Percentiles rank a stretch among this genome's conserved stretches.
Conservation (phyloP, 2,329 filamentous ascomycete species). For the Graphilbum fragrans region DNA sequence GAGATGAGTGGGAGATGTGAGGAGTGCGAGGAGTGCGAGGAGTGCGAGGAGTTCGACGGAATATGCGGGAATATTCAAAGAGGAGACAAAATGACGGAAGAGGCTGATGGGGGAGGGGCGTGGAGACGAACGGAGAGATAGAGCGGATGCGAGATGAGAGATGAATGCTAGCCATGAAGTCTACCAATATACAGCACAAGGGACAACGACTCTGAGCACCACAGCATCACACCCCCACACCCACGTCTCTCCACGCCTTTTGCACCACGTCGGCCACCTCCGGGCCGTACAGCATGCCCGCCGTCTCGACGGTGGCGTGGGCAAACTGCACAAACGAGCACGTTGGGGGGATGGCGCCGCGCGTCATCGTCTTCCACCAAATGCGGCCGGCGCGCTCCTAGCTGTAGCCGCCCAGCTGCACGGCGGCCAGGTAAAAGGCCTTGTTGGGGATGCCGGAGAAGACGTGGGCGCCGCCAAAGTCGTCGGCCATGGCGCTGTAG, state of each 20-base stretch:
- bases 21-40: too few species aligned
- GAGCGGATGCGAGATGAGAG: too few species aligned
- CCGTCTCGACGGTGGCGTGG: slow-evolving; percentile 32
- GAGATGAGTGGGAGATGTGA: too few species aligned
- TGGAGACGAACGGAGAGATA: too few species aligned
- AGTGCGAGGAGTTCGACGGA: too few species aligned
- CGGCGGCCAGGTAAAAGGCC: slow-evolving; percentile 38
- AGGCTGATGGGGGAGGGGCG: too few species aligned
- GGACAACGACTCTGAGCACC: neutral
- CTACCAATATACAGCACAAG: too few species aligned
- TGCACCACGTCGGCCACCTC: slow-evolving; percentile 29
- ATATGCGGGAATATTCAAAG: too few species aligned
- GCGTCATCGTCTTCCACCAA: slow-evolving; percentile 37
- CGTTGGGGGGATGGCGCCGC: slow-evolving; percentile 24
- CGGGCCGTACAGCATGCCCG: slow-evolving; percentile 27
- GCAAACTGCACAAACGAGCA: slow-evolving; percentile 37
- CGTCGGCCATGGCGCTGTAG: slow-evolving; percentile 26
- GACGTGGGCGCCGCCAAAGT: slow-evolving; percentile 42
- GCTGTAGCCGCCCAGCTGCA: slow-evolving; percentile 36
- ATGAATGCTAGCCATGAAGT: neutral
- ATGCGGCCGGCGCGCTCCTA: slow-evolving; percentile 42
- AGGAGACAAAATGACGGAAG: too few species aligned
- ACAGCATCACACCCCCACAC: slow-evolving; percentile 23
- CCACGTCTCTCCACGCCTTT: slow-evolving; percentile 35
- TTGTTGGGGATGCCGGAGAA: slow-evolving; percentile 46